A percentile compares a stretch with the other conserved stretches of the same genome.
Conservation (phyloP, 371 early-diverging fungal genomes). For the Mortierella sp. region DNA sequence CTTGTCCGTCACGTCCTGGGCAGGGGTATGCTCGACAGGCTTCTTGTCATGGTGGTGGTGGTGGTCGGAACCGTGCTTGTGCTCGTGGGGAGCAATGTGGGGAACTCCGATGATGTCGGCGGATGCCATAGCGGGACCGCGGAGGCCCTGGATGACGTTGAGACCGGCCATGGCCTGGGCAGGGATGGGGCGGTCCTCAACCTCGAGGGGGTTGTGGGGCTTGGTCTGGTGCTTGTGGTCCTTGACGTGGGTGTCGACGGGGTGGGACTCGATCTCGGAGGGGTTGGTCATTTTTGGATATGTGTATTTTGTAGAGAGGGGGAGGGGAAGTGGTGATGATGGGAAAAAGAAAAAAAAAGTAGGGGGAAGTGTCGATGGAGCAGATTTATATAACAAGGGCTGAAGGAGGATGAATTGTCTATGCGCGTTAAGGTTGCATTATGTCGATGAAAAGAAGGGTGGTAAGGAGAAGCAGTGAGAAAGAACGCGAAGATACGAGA, state of each 20-base stretch:
- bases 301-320: background rate
- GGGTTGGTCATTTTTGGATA: conserved; percentile 5
- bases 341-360: background rate
- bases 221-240: conserved; percentile 2
- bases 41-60: background rate
- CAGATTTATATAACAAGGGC: background rate
- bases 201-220: background rate
- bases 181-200: background rate
- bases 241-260: conserved; percentile 6
- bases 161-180: background rate
- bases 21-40: background rate
- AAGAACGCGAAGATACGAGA: too few species aligned
- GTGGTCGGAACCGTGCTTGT: background rate
- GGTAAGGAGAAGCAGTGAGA: background rate
- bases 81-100: background rate
- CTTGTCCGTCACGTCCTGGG: background rate
- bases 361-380: background rate
- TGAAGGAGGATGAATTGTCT: background rate
- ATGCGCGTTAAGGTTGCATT: background rate
- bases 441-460: background rate
- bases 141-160: background rate
- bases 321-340: background rate
- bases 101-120: background rate
- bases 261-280: conserved; percentile 12
- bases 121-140: background rate